Evolutionary conservation across 2,329 filamentous ascomycete species (phyloP), one percentile per base, ranked within the genome.

Genomic region (Paramyrothecium sp.): DNA sequence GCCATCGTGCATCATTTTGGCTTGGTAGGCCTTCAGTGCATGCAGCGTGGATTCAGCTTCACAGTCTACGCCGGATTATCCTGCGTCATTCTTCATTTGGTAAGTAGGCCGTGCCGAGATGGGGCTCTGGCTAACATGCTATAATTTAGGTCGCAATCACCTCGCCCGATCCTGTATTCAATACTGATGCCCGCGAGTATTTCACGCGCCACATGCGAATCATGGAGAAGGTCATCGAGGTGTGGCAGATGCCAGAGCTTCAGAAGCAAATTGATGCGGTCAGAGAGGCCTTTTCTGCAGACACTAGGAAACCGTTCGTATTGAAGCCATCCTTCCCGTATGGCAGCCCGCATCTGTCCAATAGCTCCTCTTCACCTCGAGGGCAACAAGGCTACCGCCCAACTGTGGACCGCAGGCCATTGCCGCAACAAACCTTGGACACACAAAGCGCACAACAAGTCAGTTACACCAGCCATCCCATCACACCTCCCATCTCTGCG

Each of bases 131-230:
- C 49, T 23, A 49, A 56, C 33, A 60, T 59, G 23, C 64, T 47
- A 26, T 46, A 19, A n/a, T 17, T 8, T 46, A 96, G 93, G 89
- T 97, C 63, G 93, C 93, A 4, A 89, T 97, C 60, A 96, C 93
- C 16, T 97, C 92, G 19, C 94, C 95, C 19, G 93, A 98, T 70
- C 90, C 92, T 1, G 90, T 95, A 44, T 84, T 97, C 57, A 93
- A 95, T 69, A 79, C 82, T 0, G 92, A 97, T 71, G 91, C 94
- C 7, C 85, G 91, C 33, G 89, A 94, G 60, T 98, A 90, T 70
- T 98, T 98, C 68, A 90, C 91, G 2, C 84, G 94, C 51, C 93
- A 97, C 66, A 97, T 98, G 94, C 87, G 93, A 56, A 89, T 98
- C 41, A 79, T 98, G 57, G 94, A 98, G 72, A 88, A 87, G 62